Evolutionary conservation across 1,139 yeast species (phyloP), one percentile per base, ranked within the genome.

Genomic region (Hyphopichia burtonii): DNA sequence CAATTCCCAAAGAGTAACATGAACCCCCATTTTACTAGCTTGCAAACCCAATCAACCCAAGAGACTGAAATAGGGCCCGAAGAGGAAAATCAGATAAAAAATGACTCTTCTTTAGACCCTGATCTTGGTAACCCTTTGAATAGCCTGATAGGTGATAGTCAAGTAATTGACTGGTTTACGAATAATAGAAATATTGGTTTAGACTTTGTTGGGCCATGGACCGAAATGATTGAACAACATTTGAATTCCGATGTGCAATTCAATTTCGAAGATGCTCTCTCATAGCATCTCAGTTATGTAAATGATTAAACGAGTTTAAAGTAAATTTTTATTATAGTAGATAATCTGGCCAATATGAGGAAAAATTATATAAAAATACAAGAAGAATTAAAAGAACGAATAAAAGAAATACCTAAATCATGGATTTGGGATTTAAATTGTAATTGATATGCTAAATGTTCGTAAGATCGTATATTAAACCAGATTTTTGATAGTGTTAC

Each of bases 131-230:
- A n/a, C n/a, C 3, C 15, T 16, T 40, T 58, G 30, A 56, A 52
- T 34, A 52, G 46, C n/a, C 36, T 58, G 28, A 48, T 61, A 8
- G 74, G 71, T 2, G 82, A 82, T 34, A 80, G 78, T 42, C 84
- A 82, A 40, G 78, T 83, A 11, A 78, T 82, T 59, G 86, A 83
- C 44, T 84, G 89, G 86, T 86, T 87, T 54, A 70, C 82, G 42
- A 80, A 77, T 52, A 82, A 83, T 51, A 76, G 74, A 39, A 66
- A 70, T 41, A 82, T 86, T 31, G 96, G 96, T 16, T 69, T 88
- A 42, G 95, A 87, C 46, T 88, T 88, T 53, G 96, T 87, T 30
- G 96, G 86, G 35, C 94, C 94, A 3, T 84, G 94, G 82, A 86
- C 95, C 8, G 91, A 86, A 57, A 84, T 86, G 76, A 78, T 88